A percentile compares a stretch with the other conserved stretches of the same genome.
These are phyloP conservation scores for Macrolepiota albuminosa DNA, from an alignment of 768 basidiomycete genomes.

Conservation along the genomic window DNA sequence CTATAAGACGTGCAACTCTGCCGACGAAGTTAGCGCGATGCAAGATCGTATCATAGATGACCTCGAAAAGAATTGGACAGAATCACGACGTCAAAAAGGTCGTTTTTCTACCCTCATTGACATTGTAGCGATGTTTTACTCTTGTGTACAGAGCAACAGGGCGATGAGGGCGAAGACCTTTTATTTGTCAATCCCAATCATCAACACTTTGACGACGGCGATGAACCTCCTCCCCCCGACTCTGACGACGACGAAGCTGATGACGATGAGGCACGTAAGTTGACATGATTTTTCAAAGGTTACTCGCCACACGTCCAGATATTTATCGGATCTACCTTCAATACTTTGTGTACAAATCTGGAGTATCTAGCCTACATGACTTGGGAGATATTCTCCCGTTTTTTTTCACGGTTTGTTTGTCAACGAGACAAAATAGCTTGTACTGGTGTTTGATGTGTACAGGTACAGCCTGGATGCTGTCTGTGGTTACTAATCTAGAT, in stretches of 20 bases:
- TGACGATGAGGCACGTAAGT: neutral
- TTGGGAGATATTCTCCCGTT: too few relatives aligned
- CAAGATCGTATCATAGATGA: conserved; percentile 71
- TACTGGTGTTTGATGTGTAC: neutral
- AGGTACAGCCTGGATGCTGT: neutral
- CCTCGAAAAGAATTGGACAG: conserved; percentile 55
- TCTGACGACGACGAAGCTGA: conserved; percentile 18
- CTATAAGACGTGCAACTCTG: conserved; percentile 68
- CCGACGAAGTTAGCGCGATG: conserved; percentile 50
- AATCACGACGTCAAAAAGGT: conserved; percentile 53
- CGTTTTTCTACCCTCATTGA: neutral
- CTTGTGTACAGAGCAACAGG: conserved; percentile 15
- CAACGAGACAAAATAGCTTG: neutral
- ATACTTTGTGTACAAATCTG: neutral
- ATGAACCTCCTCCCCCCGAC: conserved; percentile 7
- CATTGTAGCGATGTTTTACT: neutral
- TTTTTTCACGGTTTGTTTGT: neutral
- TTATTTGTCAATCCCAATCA: conserved; percentile 71
- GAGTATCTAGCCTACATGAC: neutral
- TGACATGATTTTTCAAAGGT: neutral
- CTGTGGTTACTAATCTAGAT: too few relatives aligned
- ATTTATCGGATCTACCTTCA: neutral
- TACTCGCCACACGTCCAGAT: neutral
- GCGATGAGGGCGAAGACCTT: conserved; percentile 48
- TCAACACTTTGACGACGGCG: conserved; percentile 14